phyloP scores from a whole-genome alignment of 345 rosid species.

The Cardamine occulta region DNA sequence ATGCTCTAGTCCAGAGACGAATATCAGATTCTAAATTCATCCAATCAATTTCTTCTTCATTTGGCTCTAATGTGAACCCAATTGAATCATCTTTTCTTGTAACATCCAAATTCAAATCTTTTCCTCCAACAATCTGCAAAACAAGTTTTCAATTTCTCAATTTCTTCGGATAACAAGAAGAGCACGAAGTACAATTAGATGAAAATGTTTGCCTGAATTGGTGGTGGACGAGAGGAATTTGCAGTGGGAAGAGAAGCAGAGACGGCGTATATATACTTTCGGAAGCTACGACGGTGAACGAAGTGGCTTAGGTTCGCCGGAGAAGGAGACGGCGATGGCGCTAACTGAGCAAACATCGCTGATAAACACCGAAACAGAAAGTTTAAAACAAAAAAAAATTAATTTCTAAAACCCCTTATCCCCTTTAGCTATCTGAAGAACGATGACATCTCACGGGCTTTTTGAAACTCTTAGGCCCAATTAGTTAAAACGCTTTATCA shows the following conservation, averaged over 20 bases:
- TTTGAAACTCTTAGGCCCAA: not conserved
- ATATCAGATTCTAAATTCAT: slow-evolving; percentile 75
- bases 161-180: not conserved
- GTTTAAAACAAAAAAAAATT: not conserved
- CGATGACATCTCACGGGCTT: slow-evolving; percentile 11
- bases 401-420: slow-evolving; percentile 30
- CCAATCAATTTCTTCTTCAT: slow-evolving; percentile 65
- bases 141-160: not conserved
- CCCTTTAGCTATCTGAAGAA: not conserved
- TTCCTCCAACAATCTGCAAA: slow-evolving; percentile 74
- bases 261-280: slow-evolving; percentile 34
- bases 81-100: slow-evolving; percentile 38
- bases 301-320: slow-evolving; percentile 41
- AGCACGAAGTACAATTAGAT: not conserved
- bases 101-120: slow-evolving; percentile 47
- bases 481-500: not conserved
- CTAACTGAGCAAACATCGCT: slow-evolving; percentile 43
- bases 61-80: slow-evolving; percentile 34
- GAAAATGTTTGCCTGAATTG: slow-evolving; percentile 57
- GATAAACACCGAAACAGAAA: not conserved
- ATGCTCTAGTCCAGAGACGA: slow-evolving; percentile 63
- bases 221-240: slow-evolving; percentile 53
- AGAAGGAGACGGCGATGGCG: slow-evolving; percentile 46
- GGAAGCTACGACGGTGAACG: slow-evolving; percentile 35
- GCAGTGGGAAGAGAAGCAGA: slow-evolving; percentile 53